Evolutionary conservation across 331 rosid species (phyloP).

Genomic region (Rosa hybrid): DNA sequence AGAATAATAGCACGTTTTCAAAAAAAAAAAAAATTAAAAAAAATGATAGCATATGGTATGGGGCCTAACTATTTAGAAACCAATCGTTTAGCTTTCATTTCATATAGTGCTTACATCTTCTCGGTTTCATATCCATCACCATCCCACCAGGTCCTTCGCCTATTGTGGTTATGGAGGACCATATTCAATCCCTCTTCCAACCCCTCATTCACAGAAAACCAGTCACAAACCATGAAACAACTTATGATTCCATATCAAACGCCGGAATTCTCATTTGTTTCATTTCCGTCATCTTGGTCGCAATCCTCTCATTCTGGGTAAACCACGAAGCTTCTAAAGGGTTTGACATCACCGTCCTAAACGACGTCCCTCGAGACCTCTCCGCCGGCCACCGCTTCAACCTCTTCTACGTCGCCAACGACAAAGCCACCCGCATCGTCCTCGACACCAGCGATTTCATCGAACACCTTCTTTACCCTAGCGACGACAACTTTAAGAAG

Average conservation of each 20-base stretch:
- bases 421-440: constrained; percentile 50
- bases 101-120: not conserved
- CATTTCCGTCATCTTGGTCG: constrained; percentile 32
- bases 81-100: not conserved
- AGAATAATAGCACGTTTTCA: no score
- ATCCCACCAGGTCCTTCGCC: not conserved
- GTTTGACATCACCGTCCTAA: constrained; percentile 46
- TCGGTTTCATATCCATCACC: not conserved
- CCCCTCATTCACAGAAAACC: constrained; percentile 31
- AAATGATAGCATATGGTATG: not conserved
- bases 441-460: constrained; percentile 55
- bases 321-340: constrained; percentile 65
- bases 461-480: constrained; percentile 45
- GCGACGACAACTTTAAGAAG: constrained; percentile 28
- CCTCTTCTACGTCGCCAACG: constrained; percentile 61
- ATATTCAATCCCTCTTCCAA: constrained; percentile 17
- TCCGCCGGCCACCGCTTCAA: constrained; percentile 41
- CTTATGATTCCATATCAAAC: not conserved
- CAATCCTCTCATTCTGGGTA: constrained; percentile 54
- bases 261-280: constrained; percentile 34
- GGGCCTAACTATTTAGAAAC: not conserved
- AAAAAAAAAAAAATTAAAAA: no score
- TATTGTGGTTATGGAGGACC: constrained; percentile 20
- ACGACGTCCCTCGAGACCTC: constrained; percentile 39
- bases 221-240: not conserved